Conservation (phyloP, 192 early-diverging fungal genomes). For the Spinellus fusiger region DNA sequence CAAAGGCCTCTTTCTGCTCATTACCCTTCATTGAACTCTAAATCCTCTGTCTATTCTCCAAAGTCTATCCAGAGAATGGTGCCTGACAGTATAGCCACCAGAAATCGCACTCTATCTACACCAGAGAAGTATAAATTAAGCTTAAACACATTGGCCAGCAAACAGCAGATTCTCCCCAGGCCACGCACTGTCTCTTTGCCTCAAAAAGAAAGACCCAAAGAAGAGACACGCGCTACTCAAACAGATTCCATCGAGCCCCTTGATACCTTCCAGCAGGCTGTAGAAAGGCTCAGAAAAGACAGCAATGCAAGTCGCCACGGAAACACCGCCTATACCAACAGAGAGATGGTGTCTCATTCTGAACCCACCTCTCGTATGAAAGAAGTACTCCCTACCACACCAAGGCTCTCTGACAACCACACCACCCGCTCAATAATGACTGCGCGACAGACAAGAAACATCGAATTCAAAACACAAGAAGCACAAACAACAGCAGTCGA, state of each 20-base stretch:
- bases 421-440: too few relatives aligned
- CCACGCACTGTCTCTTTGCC: not conserved
- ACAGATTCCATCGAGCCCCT: not conserved
- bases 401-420: too few relatives aligned
- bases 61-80: not conserved
- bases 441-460: too few relatives aligned
- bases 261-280: not conserved
- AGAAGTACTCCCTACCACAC: too few relatives aligned
- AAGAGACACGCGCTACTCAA: not conserved
- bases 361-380: too few relatives aligned
- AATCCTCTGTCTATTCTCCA: not conserved
- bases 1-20: too few relatives aligned
- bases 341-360: too few relatives aligned
- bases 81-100: not conserved
- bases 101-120: not conserved
- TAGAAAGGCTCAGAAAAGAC: not conserved
- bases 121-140: not conserved
- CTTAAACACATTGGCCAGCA: not conserved
- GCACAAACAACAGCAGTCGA: too few relatives aligned
- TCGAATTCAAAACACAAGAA: too few relatives aligned
- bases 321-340: too few relatives aligned
- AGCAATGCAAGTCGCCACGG: not conserved
- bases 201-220: not conserved
- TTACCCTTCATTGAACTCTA: not conserved
- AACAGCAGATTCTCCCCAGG: not conserved